These are phyloP conservation scores for Centaurea solstitialis DNA, from an alignment of 129 eudicot species.

Conservation along the genomic window DNA sequence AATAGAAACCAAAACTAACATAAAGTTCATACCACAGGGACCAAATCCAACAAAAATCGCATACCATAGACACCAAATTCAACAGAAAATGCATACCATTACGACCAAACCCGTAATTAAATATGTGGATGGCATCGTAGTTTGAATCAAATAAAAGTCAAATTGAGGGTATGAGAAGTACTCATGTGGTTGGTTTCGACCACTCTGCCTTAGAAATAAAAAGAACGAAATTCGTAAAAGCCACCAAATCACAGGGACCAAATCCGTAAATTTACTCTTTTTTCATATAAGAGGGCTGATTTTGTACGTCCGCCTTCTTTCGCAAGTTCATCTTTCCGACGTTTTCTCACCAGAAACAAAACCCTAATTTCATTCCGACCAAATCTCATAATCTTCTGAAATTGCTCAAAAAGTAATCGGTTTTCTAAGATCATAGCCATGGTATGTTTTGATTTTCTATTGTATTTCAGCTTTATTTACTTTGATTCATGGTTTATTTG, in stretches of 20 bases:
- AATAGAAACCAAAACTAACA: too few relatives aligned
- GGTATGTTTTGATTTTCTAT: constrained; percentile 13
- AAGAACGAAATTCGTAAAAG: too few relatives aligned
- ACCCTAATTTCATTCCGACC: constrained; percentile 16
- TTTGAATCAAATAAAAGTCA: too few relatives aligned
- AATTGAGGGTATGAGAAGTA: too few relatives aligned
- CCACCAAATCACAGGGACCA: not conserved
- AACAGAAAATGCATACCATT: too few relatives aligned
- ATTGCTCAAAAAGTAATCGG: constrained; percentile 8
- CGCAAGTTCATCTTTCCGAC: constrained; percentile 8
- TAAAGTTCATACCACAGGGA: too few relatives aligned
- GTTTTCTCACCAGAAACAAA: constrained; percentile 8
- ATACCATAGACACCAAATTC: too few relatives aligned
- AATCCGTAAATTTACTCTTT: not conserved
- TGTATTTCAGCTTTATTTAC: not conserved
- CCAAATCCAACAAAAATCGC: too few relatives aligned
- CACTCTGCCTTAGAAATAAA: too few relatives aligned
- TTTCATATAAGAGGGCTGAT: not conserved
- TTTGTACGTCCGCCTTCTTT: constrained; percentile 2
- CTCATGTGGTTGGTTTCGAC: too few relatives aligned
- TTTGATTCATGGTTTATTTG: not conserved
- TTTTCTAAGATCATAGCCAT: not conserved
- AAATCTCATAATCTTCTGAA: not conserved
- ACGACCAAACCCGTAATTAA: too few relatives aligned
- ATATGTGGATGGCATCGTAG: too few relatives aligned